phyloP scores from a whole-genome alignment of 441 rosid genomes.

The Manihot esculenta region DNA sequence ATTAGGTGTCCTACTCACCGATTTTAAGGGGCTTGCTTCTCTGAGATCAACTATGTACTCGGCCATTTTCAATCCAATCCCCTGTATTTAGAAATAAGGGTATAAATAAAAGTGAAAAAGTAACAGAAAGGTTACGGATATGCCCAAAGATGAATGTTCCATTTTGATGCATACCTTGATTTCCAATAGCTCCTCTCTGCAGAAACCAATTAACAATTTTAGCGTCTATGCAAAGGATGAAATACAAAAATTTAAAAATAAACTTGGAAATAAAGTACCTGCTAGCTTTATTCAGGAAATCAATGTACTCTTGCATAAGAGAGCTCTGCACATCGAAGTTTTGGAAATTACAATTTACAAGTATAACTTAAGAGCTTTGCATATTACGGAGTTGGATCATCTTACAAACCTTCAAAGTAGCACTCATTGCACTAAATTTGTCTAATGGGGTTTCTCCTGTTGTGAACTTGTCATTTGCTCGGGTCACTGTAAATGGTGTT shows the following conservation, averaged over 20 bases:
- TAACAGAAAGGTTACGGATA: background rate
- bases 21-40: conserved; percentile 60
- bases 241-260: background rate
- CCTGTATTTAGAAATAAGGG: conserved; percentile 36
- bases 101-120: background rate
- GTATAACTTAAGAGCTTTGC: background rate
- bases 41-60: conserved; percentile 73
- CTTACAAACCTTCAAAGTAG: conserved; percentile 54
- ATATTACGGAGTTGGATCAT: background rate
- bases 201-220: conserved; percentile 18
- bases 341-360: conserved; percentile 18
- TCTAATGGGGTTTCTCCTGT: conserved; percentile 47
- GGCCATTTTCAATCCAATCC: conserved; percentile 80
- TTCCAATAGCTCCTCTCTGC: conserved; percentile 76
- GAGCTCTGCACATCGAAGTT: conserved; percentile 43
- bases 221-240: conserved; percentile 17
- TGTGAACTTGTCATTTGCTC: conserved; percentile 29
- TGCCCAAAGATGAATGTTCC: background rate
- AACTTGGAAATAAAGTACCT: conserved; percentile 37
- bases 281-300: conserved; percentile 71
- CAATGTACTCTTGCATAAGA: conserved; percentile 58
- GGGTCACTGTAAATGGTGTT: conserved; percentile 30
- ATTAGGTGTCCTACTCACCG: conserved; percentile 36
- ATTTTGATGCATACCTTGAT: conserved; percentile 50
- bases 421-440: conserved; percentile 54